Conservation (phyloP, 2,329 filamentous ascomycete genomes). For the Verticillium tricorpus region DNA sequence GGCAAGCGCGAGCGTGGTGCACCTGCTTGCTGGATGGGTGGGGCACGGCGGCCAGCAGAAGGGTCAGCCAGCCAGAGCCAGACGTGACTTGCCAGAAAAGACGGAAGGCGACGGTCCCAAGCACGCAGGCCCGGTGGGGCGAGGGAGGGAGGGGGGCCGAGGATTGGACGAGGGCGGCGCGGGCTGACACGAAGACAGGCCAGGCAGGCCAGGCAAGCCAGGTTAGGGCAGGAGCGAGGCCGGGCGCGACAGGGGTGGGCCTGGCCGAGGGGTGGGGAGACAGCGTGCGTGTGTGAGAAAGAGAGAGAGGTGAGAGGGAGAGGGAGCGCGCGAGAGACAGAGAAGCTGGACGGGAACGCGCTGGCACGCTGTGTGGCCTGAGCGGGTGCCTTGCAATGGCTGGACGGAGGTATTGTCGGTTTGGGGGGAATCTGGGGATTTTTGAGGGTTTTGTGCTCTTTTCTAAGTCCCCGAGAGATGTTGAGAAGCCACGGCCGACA, state of each 20-base stretch:
- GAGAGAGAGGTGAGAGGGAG: not conserved
- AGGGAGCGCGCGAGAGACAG: no score
- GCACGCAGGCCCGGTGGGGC: not conserved
- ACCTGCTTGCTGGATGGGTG: not conserved
- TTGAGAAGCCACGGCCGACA: not conserved
- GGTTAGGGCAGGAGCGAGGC: not conserved
- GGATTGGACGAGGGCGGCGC: conserved; percentile 7
- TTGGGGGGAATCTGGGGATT: no score
- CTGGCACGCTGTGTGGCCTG: not conserved
- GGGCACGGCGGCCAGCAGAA: not conserved
- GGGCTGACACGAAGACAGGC: conserved; percentile 8
- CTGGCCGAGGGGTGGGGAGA: not conserved
- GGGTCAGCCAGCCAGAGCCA: not conserved
- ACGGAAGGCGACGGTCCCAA: not conserved
- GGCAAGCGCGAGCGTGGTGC: not conserved
- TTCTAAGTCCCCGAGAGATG: not conserved
- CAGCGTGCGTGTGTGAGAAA: not conserved
- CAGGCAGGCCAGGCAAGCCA: not conserved
- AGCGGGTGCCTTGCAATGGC: not conserved
- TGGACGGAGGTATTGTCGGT: not conserved
- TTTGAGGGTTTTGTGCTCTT: no score
- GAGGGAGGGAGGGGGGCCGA: conserved; percentile 1
- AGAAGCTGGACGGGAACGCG: no score
- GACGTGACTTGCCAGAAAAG: not conserved
- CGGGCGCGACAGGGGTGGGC: not conserved